Percentiles rank a stretch among this genome's conserved stretches.
Evolutionary conservation across 1,139 yeast species (phyloP).

Genomic region (Hanseniaspora uvarum): DNA sequence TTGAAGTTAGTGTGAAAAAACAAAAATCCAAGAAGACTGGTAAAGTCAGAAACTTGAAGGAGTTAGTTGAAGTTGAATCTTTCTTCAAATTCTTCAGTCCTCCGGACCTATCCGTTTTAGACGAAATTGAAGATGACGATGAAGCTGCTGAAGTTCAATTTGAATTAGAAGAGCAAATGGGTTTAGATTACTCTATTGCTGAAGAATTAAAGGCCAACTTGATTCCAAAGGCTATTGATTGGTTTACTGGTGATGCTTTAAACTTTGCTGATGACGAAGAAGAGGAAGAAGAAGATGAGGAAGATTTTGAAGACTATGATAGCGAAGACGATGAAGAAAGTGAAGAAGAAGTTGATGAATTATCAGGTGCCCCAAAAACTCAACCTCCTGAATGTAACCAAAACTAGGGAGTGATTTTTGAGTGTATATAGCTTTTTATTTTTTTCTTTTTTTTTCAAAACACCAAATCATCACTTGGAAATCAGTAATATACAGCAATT

Average conservation of each 20-base stretch:
- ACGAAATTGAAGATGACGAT: slow-evolving; percentile 39
- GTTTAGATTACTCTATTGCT: slow-evolving; percentile 88
- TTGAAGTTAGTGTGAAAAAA: slow-evolving; percentile 83
- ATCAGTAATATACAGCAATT: too few relatives aligned
- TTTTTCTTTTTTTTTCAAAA: background rate
- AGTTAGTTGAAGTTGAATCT: slow-evolving; percentile 83
- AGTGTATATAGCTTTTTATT: too few relatives aligned
- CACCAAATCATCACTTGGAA: background rate
- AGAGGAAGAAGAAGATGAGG: slow-evolving; percentile 41
- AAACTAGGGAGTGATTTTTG: slow-evolving; percentile 28
- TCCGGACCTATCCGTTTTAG: slow-evolving; percentile 60
- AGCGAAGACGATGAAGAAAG: slow-evolving; percentile 28
- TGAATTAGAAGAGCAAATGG: slow-evolving; percentile 67
- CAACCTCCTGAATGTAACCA: slow-evolving; percentile 89
- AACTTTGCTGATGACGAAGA: slow-evolving; percentile 53
- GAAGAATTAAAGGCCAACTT: slow-evolving; percentile 93
- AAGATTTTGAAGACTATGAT: slow-evolving; percentile 31
- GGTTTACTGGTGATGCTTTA: slow-evolving; percentile 97
- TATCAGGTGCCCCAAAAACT: slow-evolving; percentile 34
- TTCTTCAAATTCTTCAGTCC: slow-evolving; percentile 94
- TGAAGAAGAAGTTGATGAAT: slow-evolving; percentile 34
- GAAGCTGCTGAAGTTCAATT: slow-evolving; percentile 37
- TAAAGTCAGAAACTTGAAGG: slow-evolving; percentile 92
- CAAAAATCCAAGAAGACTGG: slow-evolving; percentile 96
- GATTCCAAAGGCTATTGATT: slow-evolving; percentile 91